Conservation (phyloP, 2,329 filamentous ascomycete species). For the Pseudogymnoascus sp. region DNA sequence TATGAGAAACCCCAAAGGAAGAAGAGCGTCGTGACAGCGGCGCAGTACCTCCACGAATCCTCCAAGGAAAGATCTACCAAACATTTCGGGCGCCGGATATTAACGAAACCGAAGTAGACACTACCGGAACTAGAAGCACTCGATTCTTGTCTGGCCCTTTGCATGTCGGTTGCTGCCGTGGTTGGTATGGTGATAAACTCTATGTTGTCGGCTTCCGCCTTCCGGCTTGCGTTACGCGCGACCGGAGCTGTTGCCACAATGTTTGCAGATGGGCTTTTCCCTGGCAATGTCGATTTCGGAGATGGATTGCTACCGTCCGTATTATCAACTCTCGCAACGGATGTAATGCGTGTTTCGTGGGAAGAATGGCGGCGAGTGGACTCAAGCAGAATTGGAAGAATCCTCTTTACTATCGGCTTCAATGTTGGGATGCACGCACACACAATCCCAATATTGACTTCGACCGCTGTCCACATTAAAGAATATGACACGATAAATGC, state of each 20-base stretch:
- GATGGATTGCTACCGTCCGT: not conserved
- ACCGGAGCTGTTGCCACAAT: not conserved
- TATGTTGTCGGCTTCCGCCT: constrained; percentile 20
- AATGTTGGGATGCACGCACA: constrained; percentile 81
- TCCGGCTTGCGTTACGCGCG: not conserved
- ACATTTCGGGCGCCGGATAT: constrained; percentile 57
- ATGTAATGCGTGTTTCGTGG: not conserved
- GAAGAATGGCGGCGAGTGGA: not conserved
- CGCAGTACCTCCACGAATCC: constrained; percentile 62
- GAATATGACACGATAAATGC: constrained; percentile 70
- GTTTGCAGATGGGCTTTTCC: not conserved
- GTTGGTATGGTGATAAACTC: constrained; percentile 23
- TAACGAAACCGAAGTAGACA: constrained; percentile 68
- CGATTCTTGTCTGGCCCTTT: constrained; percentile 7
- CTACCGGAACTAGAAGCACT: constrained; percentile 13
- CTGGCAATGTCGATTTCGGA: not conserved
- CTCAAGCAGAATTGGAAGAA: constrained; percentile 14
- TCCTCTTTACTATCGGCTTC: constrained; percentile 64
- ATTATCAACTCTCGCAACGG: not conserved
- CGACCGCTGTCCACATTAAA: constrained; percentile 86
- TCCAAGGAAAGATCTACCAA: constrained; percentile 54
- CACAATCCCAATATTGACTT: constrained; percentile 80
- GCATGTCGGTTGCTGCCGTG: not conserved
- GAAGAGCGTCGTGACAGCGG: constrained; percentile 69
- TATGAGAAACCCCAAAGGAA: constrained; percentile 85